phyloP scores from a whole-genome alignment of 495 filamentous ascomycete species.

The Talaromyces wortmannii region DNA sequence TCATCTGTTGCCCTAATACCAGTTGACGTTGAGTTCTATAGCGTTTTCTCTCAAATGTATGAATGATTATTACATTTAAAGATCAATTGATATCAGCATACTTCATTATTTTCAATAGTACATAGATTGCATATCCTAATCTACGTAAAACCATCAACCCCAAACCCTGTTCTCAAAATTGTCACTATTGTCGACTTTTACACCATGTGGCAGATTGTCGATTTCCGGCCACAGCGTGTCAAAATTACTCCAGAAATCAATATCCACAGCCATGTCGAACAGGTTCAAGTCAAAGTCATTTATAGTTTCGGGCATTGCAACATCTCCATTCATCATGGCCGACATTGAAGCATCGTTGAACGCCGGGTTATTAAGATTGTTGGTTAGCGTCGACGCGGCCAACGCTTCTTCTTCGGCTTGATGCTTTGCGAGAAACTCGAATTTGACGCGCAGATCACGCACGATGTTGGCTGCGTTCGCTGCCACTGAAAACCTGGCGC shows the following conservation, averaged over 20 bases:
- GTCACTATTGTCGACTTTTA: neutral
- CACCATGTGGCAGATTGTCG: neutral
- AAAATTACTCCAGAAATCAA: slow-evolving; percentile 9
- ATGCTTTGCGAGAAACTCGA: slow-evolving; percentile 8
- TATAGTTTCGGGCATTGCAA: neutral
- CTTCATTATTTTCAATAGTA: too few relatives aligned
- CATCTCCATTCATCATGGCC: neutral
- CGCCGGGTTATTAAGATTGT: neutral
- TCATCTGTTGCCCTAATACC: too few relatives aligned
- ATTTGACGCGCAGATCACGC: slow-evolving; percentile 16
- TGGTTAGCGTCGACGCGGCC: neutral
- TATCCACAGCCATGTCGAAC: slow-evolving; percentile 9
- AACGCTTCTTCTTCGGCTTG: neutral
- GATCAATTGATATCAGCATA: too few relatives aligned
- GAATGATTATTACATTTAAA: too few relatives aligned
- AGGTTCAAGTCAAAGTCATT: neutral
- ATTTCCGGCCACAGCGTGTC: slow-evolving; percentile 5
- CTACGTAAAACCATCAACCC: neutral
- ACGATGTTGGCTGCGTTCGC: slow-evolving; percentile 34
- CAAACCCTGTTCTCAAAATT: neutral
- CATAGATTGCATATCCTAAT: neutral
- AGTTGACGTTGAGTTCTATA: too few relatives aligned
- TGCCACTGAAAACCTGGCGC: slow-evolving; percentile 34
- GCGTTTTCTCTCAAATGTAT: too few relatives aligned
- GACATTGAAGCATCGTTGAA: neutral